phyloP scores from a whole-genome alignment of 1,284 basidiomycete genomes.

The Ganoderma lucidum region DNA sequence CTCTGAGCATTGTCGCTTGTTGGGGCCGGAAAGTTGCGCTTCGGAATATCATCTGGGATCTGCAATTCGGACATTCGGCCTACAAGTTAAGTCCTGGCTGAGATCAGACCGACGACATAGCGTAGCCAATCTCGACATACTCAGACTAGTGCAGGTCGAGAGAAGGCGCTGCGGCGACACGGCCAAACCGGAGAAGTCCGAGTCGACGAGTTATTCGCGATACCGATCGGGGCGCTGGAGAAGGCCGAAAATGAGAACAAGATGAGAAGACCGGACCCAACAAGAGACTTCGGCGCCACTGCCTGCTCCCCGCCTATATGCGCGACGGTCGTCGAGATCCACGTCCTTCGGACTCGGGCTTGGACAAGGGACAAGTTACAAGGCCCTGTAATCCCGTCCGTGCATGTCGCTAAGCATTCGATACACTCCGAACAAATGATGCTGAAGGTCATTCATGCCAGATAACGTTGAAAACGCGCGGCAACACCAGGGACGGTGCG shows the following conservation, averaged over 20 bases:
- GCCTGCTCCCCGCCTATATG: not conserved
- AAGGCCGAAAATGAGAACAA: constrained; percentile 3
- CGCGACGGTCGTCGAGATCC: not conserved
- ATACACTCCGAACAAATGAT: not conserved
- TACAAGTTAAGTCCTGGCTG: not conserved
- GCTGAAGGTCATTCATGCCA: not conserved
- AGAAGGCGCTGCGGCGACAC: not conserved
- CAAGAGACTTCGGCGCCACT: not conserved
- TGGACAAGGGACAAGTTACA: not conserved
- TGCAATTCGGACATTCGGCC: not conserved
- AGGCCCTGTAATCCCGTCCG: not conserved
- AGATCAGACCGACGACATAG: not conserved
- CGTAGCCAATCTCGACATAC: not conserved
- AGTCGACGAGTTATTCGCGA: constrained; percentile 5
- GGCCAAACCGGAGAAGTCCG: constrained; percentile 6
- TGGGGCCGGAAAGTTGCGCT: not conserved
- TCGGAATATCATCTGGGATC: not conserved
- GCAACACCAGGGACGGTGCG: not conserved
- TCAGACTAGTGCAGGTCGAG: not conserved
- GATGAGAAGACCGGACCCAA: not conserved
- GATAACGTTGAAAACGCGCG: not conserved
- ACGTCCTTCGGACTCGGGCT: not conserved
- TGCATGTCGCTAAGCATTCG: not conserved
- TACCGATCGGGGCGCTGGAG: constrained; percentile 9
- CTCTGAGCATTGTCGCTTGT: not conserved